A percentile compares a stretch with the other conserved stretches of the same genome.
Conservation (phyloP, 768 basidiomycete genomes). For the Hortiboletus campestris region DNA sequence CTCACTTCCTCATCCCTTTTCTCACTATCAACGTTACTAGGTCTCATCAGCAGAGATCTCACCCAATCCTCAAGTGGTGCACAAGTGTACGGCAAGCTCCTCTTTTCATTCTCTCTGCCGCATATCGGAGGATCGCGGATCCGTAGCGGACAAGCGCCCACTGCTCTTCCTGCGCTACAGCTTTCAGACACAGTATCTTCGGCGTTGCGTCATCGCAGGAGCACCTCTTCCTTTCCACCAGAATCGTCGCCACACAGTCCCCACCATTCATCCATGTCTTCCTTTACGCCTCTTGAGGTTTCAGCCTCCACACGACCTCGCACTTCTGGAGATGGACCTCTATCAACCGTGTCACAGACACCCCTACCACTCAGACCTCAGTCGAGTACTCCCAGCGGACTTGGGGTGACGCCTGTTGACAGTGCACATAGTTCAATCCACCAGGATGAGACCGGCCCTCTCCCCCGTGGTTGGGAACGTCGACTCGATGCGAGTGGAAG, state of each 20-base stretch:
- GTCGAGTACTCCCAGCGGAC: conserved; percentile 6
- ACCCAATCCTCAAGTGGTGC: conserved; percentile 23
- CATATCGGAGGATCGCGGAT: conserved; percentile 22
- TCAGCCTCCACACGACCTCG: conserved; percentile 12
- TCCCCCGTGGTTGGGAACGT: conserved; percentile 84
- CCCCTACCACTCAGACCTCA: conserved; percentile 16
- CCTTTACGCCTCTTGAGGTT: conserved; percentile 13
- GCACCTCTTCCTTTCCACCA: conserved; percentile 22
- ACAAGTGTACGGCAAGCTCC: conserved; percentile 79
- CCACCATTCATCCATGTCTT: conserved; percentile 18
- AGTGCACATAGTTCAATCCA: conserved; percentile 21
- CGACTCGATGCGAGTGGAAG: conserved; percentile 64
- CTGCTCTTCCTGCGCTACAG: conserved; percentile 14
- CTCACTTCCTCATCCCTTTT: neutral
- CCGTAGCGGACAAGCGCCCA: conserved; percentile 16
- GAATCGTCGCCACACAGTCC: conserved; percentile 19
- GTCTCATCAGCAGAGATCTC: conserved; percentile 68
- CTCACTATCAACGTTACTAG: conserved; percentile 33
- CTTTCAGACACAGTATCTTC: conserved; percentile 13
- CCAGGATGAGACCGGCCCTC: conserved; percentile 59
- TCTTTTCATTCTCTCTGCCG: conserved; percentile 57
- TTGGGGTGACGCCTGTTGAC: conserved; percentile 2
- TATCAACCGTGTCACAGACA: conserved; percentile 8
- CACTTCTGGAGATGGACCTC: conserved; percentile 15
- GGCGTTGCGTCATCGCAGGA: conserved; percentile 18